phyloP scores from a whole-genome alignment of 164 flowering plant species.

The Tetracentron sinense region DNA sequence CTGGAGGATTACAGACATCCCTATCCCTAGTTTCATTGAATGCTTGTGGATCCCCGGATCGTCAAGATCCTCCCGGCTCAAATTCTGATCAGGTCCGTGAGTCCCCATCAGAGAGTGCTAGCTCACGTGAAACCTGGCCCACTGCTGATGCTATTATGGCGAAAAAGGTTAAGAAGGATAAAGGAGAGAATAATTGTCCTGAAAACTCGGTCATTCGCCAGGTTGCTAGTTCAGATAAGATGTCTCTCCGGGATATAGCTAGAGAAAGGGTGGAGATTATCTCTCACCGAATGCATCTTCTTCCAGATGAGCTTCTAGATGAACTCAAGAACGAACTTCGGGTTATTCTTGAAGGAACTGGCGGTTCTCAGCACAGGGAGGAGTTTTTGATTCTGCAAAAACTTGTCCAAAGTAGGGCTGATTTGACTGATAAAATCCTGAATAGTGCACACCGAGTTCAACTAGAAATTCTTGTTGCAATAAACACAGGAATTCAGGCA shows the following conservation, averaged over 20 bases:
- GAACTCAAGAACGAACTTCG: constrained; percentile 75
- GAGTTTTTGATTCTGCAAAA: constrained; percentile 76
- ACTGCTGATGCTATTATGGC: constrained; percentile 42
- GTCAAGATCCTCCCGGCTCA: constrained; percentile 58
- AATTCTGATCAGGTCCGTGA: constrained; percentile 65
- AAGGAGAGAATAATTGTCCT: constrained; percentile 50
- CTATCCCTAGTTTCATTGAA: constrained; percentile 29
- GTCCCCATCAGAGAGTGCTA: constrained; percentile 94
- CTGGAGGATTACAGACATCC: constrained; percentile 31
- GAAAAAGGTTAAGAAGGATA: constrained; percentile 63
- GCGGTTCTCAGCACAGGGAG: constrained; percentile 78
- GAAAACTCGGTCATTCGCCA: constrained; percentile 69
- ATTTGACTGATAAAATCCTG: constrained; percentile 67
- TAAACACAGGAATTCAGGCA: constrained; percentile 91
- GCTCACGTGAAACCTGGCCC: constrained; percentile 92
- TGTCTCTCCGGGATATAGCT: constrained; percentile 66
- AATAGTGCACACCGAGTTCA: constrained; percentile 73
- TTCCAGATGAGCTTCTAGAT: constrained; percentile 73
- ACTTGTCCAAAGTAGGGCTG: constrained; percentile 66
- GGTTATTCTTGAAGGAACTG: constrained; percentile 74
- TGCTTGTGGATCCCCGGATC: constrained; percentile 28
- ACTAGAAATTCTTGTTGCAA: constrained; percentile 84
- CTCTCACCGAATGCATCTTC: constrained; percentile 58
- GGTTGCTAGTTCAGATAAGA: constrained; percentile 60
- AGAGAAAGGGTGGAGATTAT: constrained; percentile 73